Evolutionary conservation across 2,329 filamentous ascomycete genomes (phyloP).

Genomic region (Xylaria sp.): DNA sequence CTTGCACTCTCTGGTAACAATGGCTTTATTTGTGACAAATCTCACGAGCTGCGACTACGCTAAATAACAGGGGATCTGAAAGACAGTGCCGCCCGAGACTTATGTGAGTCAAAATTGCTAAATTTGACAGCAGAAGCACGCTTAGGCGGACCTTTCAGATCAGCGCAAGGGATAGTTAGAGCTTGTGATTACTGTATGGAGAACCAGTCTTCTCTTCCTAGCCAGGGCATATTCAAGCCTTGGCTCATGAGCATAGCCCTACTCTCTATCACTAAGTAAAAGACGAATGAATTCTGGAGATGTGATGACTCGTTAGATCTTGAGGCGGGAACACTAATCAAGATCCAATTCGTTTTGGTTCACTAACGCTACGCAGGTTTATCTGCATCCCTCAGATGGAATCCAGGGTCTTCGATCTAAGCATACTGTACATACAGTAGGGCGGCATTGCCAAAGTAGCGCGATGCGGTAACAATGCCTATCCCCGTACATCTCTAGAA

Average conservation of each 20-base stretch:
- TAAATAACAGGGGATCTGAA: constrained; percentile 23
- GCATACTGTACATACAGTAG: constrained; percentile 15
- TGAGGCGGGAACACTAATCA: constrained; percentile 34
- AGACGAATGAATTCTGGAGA: constrained; percentile 13
- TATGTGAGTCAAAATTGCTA: constrained; percentile 38
- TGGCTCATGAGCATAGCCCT: constrained; percentile 1
- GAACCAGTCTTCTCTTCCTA: constrained; percentile 31
- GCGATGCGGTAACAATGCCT: constrained; percentile 31
- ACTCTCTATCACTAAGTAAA: too few relatives aligned
- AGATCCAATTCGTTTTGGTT: constrained; percentile 14
- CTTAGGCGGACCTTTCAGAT: constrained; percentile 19
- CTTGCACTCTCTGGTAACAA: constrained; percentile 27
- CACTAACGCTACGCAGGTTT: constrained; percentile 18
- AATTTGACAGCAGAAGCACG: constrained; percentile 39
- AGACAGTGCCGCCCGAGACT: constrained; percentile 31
- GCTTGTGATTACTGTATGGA: constrained; percentile 44
- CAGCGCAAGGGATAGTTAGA: constrained; percentile 32
- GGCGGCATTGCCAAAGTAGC: constrained; percentile 20
- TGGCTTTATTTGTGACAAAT: constrained; percentile 34
- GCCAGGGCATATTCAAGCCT: constrained; percentile 18
- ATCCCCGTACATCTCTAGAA: constrained; percentile 37
- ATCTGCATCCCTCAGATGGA: constrained; percentile 26
- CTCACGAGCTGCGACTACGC: constrained; percentile 35
- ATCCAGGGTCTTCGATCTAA: constrained; percentile 24
- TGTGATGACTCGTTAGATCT: constrained; percentile 24